phyloP scores from a whole-genome alignment of 1,284 basidiomycete genomes.

The Tilletia setariae region DNA sequence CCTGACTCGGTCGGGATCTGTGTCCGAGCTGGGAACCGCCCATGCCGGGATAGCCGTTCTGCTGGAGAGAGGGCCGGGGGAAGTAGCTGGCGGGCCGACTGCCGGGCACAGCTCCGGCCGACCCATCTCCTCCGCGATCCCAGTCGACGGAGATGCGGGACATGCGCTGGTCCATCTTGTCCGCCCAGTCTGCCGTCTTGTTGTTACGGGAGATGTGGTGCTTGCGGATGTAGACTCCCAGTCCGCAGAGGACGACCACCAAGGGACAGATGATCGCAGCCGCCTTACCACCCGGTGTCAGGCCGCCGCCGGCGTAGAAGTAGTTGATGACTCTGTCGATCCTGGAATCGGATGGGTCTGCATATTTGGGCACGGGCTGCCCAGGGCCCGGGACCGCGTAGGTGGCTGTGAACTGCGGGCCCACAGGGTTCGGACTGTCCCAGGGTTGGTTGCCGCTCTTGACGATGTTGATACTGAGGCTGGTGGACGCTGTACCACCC shows the following conservation, averaged over 20 bases:
- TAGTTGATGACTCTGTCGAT: constrained; percentile 27
- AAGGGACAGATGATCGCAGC: constrained; percentile 50
- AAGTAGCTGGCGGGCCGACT: constrained; percentile 40
- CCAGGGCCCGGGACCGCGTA: constrained; percentile 40
- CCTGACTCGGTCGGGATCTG: not conserved
- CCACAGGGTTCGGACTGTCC: constrained; percentile 48
- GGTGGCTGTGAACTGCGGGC: constrained; percentile 43
- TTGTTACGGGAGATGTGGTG: constrained; percentile 50
- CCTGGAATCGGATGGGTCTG: constrained; percentile 28
- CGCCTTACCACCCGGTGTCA: constrained; percentile 43
- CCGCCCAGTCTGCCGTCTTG: constrained; percentile 52
- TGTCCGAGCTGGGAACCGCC: not conserved
- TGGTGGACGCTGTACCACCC: constrained; percentile 32
- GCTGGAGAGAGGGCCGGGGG: constrained; percentile 16
- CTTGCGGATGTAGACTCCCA: constrained; percentile 43
- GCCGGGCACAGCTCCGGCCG: constrained; percentile 38
- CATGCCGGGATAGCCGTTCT: not conserved
- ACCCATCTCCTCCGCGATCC: constrained; percentile 43
- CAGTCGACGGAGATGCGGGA: constrained; percentile 49
- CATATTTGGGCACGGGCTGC: constrained; percentile 29
- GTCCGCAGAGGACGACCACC: constrained; percentile 34
- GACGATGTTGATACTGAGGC: constrained; percentile 51
- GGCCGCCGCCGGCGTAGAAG: constrained; percentile 38
- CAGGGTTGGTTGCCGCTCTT: constrained; percentile 50
- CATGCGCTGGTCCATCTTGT: constrained; percentile 53